Evolutionary conservation across 2,329 filamentous ascomycete genomes (phyloP).

Genomic region (Aureobasidium lini): DNA sequence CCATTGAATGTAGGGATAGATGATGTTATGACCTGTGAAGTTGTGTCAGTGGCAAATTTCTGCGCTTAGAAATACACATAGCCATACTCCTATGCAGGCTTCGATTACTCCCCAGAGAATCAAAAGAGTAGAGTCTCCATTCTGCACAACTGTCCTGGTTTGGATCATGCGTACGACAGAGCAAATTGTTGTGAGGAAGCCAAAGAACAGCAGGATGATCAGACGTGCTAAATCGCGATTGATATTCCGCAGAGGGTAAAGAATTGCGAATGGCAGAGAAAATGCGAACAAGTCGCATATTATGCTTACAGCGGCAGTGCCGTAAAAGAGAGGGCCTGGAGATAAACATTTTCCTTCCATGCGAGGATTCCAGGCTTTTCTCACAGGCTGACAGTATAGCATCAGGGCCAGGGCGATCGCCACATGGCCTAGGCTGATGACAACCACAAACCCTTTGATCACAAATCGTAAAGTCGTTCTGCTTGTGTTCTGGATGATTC

Average conservation of each 20-base stretch:
- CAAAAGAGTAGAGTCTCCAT: not conserved
- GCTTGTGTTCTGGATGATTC: not conserved
- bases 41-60: not conserved
- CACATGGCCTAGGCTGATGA: not conserved
- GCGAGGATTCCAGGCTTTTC: conserved; percentile 1
- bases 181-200: not conserved
- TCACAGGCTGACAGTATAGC: not conserved
- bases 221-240: not conserved
- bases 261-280: not conserved
- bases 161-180: conserved; percentile 1
- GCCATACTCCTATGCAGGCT: not conserved
- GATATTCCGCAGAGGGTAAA: not conserved
- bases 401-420: conserved; percentile 1
- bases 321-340: not conserved
- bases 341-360: not conserved
- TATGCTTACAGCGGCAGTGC: not conserved
- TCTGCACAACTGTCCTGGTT: not conserved
- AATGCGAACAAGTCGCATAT: conserved; percentile 1
- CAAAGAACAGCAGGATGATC: not conserved
- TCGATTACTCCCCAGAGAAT: conserved; percentile 6
- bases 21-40: not conserved
- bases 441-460: not conserved
- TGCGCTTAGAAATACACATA: not conserved
- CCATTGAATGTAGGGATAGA: not conserved
- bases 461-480: not conserved